Evolutionary conservation across 352 stramenopile species (phyloP), one percentile per base, ranked within the genome.

Genomic region (Globisporangium emineosum): DNA sequence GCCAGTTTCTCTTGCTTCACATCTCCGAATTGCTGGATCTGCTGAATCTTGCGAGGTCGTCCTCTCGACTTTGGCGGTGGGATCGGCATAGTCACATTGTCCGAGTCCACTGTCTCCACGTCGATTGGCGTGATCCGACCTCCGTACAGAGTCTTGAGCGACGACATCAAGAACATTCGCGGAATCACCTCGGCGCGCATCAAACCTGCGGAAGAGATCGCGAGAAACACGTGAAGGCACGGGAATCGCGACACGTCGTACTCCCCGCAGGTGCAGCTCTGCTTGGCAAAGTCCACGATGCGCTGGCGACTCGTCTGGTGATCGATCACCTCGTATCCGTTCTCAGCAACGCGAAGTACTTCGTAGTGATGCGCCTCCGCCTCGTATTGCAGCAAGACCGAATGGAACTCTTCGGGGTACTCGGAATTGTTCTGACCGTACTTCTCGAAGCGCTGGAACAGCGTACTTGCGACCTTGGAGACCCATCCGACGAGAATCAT

Each of bases 401-500:
- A 69, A 51, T 93, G 80, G 55, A 89, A 93, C 53, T 90, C 84
- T 15, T 85, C 78, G 2, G 84, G 81, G 47, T 93, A 93, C 62
- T 93, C 84, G 2, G 84, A 85, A 37, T 66, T 84, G n/a, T 85
- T 71, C n/a, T 87, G 79, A 5, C 75, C 80, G 54, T 93, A 91
- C 51, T 83, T 83, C 19, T 90, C 79, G 23, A 78, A 91, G 37
- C 84, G 80, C 57, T 91, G 81, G 64, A 86, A 93, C 21, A 93
- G 69, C 29, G 76, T 87, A 55, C 81, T 82, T 15, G 84, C 84
- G 23, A 91, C 81, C 52, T 86, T 86, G n/a, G 84, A 93, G 17
- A 93, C 80, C 84, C 84, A 93, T 10, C 81, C 80, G 15, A 89
- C 81, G 8, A 93, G 68, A 27, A 93, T 89, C 84, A 93, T 93